A percentile compares a stretch with the other conserved stretches of the same genome.
phyloP scores from a whole-genome alignment of 352 stramenopile species.

The Globisporangium radiosum region DNA sequence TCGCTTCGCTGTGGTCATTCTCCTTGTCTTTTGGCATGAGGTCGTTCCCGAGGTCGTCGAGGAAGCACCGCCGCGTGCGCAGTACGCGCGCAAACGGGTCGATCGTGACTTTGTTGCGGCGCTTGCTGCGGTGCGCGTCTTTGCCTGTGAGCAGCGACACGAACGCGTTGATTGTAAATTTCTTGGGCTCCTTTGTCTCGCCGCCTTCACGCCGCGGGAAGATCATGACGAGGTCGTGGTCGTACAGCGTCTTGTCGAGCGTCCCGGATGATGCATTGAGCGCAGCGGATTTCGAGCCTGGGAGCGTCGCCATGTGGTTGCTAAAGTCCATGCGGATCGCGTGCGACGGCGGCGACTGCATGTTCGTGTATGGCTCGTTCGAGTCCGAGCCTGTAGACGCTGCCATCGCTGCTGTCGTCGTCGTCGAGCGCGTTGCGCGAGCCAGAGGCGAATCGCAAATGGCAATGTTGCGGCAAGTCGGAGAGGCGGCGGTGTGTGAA shows the following conservation, averaged over 20 bases:
- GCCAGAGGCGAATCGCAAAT: background rate
- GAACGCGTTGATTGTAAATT: slow-evolving; percentile 60
- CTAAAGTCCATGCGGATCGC: slow-evolving; percentile 34
- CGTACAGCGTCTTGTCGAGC: slow-evolving; percentile 57
- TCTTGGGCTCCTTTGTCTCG: slow-evolving; percentile 55
- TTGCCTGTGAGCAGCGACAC: slow-evolving; percentile 66
- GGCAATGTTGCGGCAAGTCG: background rate
- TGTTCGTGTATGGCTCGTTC: slow-evolving; percentile 27
- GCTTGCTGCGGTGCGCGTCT: slow-evolving; percentile 32
- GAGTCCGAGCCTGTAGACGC: background rate
- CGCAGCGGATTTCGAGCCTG: background rate
- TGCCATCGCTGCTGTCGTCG: background rate
- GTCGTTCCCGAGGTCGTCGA: slow-evolving; percentile 53
- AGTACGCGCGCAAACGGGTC: slow-evolving; percentile 70
- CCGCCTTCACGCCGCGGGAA: slow-evolving; percentile 59
- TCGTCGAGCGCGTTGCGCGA: background rate
- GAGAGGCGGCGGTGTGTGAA: no score
- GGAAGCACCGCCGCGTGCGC: slow-evolving; percentile 59
- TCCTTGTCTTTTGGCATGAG: slow-evolving; percentile 25
- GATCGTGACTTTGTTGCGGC: slow-evolving; percentile 38
- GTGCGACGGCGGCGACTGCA: slow-evolving; percentile 30
- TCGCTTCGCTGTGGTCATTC: slow-evolving; percentile 44
- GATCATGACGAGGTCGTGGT: slow-evolving; percentile 78
- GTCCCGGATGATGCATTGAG: background rate
- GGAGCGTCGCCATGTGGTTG: slow-evolving; percentile 30